Evolutionary conservation across 257 asterid species (phyloP), one percentile per base, ranked within the genome.

Genomic region (Nicotiana noctiflora): DNA sequence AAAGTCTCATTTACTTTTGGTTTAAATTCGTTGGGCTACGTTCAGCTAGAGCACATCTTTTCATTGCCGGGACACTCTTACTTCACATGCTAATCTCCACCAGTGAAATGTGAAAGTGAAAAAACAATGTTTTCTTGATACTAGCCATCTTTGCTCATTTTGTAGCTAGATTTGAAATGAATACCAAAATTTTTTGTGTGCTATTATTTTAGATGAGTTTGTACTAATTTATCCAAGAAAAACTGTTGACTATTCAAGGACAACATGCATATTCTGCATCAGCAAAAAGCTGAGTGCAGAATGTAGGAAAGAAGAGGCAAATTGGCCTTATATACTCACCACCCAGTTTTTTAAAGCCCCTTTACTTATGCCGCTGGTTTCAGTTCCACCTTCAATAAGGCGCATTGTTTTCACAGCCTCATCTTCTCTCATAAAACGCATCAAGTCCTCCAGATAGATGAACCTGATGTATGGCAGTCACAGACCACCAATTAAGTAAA

Each of bases 271-370:
- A 23, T 31, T 72, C 68, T 25, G 27, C 37, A 13, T 62, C 68
- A 62, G 18, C 37, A 52, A 80, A 44, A 0, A 29, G 67, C 53
- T 25, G n/a, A 62, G 21, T 11, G 8, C 19, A 9, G 70, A 60
- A 61, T 40, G 51, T 6, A 75, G 21, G 21, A 21, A 4, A 52
- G 34, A 9, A 62, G 8, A 82, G 11, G 61, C 32, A 29, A 81
- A 86, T 79, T 52, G 25, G 25, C 29, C 13, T 25, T 62, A 79
- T 12, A 80, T 21, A 75, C 88, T 44, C 63, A 93, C 99, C 98
- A 90, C 93, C 98, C 98, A 95, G 84, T 89, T 91, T 77, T 95
- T 93, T 31, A 95, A 96, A 79, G 92, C 86, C 14, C 89, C 86
- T 79, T 90, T 95, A 92, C 93, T 88, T 79, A 95, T 95, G 79